Conservation (phyloP, 768 basidiomycete genomes). For the Phylloporus sp. region DNA sequence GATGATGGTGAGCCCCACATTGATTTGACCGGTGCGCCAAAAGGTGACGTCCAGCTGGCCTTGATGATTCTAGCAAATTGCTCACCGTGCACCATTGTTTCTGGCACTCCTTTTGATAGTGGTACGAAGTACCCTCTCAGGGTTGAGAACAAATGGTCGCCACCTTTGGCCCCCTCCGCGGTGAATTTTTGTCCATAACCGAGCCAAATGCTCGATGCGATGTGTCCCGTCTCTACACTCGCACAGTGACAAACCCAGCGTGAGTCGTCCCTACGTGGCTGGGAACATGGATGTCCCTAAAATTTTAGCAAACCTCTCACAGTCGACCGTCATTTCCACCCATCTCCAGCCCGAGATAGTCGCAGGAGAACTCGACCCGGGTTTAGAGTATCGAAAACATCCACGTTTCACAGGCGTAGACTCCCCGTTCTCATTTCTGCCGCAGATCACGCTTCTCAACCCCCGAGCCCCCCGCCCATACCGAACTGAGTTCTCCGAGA, state of each 20-base stretch:
- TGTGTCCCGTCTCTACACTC: slow-evolving; percentile 30
- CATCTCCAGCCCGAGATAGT: slow-evolving; percentile 13
- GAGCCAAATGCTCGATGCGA: slow-evolving; percentile 30
- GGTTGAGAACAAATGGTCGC: slow-evolving; percentile 38
- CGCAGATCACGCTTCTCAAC: slow-evolving; percentile 19
- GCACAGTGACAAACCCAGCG: not conserved
- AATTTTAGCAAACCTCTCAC: slow-evolving; percentile 10
- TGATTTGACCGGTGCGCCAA: not conserved
- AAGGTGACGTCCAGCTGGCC: slow-evolving; percentile 7
- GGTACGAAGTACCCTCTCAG: slow-evolving; percentile 17
- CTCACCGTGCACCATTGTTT: slow-evolving; percentile 14
- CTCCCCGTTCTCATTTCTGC: not conserved
- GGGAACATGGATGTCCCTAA: slow-evolving; percentile 1
- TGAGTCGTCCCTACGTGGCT: not conserved
- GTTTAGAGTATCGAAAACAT: slow-evolving; percentile 19
- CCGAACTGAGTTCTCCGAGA: slow-evolving; percentile 9
- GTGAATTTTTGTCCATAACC: slow-evolving; percentile 35
- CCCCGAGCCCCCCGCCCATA: slow-evolving; percentile 13
- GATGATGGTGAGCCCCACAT: not conserved
- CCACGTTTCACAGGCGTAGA: not conserved
- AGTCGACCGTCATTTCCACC: too few species aligned
- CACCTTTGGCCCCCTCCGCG: slow-evolving; percentile 36
- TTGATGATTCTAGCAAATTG: not conserved
- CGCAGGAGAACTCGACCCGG: slow-evolving; percentile 10
- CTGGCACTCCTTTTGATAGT: slow-evolving; percentile 37